Percentiles rank a stretch among this genome's conserved stretches.
Evolutionary conservation across 2,329 filamentous ascomycete species (phyloP).

Genomic region (Hymenoscyphus fructigenus): DNA sequence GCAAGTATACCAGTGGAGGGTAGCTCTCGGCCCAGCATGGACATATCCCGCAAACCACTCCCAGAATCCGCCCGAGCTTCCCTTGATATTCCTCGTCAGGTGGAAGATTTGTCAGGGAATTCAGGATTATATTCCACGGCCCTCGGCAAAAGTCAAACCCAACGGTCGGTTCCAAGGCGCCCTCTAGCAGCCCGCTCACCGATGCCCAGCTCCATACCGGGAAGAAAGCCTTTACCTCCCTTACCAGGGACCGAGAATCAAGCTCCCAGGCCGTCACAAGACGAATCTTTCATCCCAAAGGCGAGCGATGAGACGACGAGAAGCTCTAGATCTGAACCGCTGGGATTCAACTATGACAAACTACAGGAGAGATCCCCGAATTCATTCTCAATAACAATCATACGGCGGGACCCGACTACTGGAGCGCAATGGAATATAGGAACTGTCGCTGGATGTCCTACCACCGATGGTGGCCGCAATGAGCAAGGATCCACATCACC

Average conservation of each 20-base stretch:
- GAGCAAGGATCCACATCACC: constrained; percentile 21
- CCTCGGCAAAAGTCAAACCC: not conserved
- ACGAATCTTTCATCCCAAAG: not conserved
- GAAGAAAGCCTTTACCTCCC: constrained; percentile 24
- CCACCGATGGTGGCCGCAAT: constrained; percentile 27
- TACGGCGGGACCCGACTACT: constrained; percentile 69
- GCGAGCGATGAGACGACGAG: constrained; percentile 12
- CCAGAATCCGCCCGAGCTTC: constrained; percentile 30
- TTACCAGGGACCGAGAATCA: constrained; percentile 17
- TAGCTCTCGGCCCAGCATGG: not conserved
- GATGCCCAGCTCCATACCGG: constrained; percentile 12
- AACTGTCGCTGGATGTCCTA: constrained; percentile 48
- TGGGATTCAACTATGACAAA: not conserved
- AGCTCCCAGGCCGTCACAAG: constrained; percentile 9
- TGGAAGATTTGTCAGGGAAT: not conserved
- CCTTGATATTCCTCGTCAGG: constrained; percentile 20
- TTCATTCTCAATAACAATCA: constrained; percentile 49
- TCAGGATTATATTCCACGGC: not conserved
- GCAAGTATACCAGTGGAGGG: constrained; percentile 9
- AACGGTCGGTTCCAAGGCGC: constrained; percentile 11
- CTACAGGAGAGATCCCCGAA: constrained; percentile 3
- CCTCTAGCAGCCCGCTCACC: constrained; percentile 24
- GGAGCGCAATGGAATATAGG: constrained; percentile 76
- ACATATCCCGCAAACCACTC: constrained; percentile 35
- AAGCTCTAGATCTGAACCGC: constrained; percentile 1